phyloP scores from a whole-genome alignment of 2,329 filamentous ascomycete genomes.

The Bipolaris cookei region DNA sequence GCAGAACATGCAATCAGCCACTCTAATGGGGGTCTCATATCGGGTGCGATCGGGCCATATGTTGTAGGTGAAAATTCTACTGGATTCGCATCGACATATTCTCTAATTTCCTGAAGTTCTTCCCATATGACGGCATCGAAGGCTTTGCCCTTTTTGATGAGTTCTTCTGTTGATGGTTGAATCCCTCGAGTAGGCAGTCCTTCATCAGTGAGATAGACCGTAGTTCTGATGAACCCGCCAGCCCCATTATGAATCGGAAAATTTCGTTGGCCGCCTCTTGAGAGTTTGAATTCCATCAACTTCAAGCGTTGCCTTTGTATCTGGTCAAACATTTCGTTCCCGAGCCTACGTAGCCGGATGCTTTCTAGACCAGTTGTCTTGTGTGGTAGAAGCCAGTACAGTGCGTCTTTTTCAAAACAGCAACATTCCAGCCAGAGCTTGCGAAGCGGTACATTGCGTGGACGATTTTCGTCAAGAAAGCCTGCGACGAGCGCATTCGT shows the following conservation, averaged over 20 bases:
- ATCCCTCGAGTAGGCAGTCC: slow-evolving; percentile 10
- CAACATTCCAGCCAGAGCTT: slow-evolving; percentile 57
- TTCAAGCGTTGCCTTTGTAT: slow-evolving; percentile 24
- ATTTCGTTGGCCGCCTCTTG: slow-evolving; percentile 39
- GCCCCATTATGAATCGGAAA: slow-evolving; percentile 39
- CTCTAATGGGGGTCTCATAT: slow-evolving; percentile 20
- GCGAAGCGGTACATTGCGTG: slow-evolving; percentile 41
- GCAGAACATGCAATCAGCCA: slow-evolving; percentile 31
- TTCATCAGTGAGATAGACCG: slow-evolving; percentile 29
- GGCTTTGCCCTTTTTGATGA: slow-evolving; percentile 24
- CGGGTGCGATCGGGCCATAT: background rate
- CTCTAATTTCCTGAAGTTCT: slow-evolving; percentile 30
- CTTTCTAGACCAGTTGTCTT: slow-evolving; percentile 48
- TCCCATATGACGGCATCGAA: slow-evolving; percentile 40
- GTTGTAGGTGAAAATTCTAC: slow-evolving; percentile 6
- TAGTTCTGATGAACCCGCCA: slow-evolving; percentile 41
- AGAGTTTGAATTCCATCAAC: slow-evolving; percentile 33
- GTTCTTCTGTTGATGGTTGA: slow-evolving; percentile 14
- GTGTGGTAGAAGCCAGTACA: slow-evolving; percentile 22
- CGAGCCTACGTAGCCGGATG: slow-evolving; percentile 51
- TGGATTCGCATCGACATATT: slow-evolving; percentile 28
- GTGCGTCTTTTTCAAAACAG: slow-evolving; percentile 35
- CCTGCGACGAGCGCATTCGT: slow-evolving; percentile 50
- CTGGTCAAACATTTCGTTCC: slow-evolving; percentile 31
- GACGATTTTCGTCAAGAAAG: slow-evolving; percentile 46